Percentiles rank a stretch among this genome's conserved stretches.
Evolutionary conservation across 2,329 filamentous ascomycete genomes (phyloP).

Genomic region (Fusarium sp.): DNA sequence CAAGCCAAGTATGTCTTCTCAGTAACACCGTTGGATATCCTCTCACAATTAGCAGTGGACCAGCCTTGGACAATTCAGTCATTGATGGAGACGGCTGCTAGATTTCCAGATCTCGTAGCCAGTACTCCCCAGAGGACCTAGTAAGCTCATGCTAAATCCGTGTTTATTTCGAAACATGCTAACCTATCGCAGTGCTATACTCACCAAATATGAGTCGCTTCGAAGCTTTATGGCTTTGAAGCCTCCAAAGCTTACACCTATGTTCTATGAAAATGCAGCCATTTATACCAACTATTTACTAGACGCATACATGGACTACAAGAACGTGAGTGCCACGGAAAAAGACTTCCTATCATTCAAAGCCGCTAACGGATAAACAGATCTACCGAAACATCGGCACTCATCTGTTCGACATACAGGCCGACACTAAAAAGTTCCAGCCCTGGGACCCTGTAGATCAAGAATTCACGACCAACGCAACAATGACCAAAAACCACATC

Average conservation of each 20-base stretch:
- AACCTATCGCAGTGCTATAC: neutral
- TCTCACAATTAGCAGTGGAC: neutral
- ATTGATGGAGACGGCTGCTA: neutral
- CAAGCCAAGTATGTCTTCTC: neutral
- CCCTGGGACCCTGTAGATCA: too few relatives aligned
- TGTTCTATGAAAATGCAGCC: neutral
- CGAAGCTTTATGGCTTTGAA: neutral
- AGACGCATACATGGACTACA: neutral
- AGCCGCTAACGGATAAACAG: neutral
- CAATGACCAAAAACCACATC: accelerated
- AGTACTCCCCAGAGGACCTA: neutral
- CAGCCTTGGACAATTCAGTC: neutral
- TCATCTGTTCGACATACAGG: neutral
- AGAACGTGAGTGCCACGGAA: neutral
- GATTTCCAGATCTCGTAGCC: neutral
- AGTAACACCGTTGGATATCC: accelerated
- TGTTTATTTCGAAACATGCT: neutral
- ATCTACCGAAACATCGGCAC: neutral
- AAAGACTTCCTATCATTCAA: too few relatives aligned
- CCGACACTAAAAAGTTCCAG: neutral
- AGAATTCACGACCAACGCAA: too few relatives aligned
- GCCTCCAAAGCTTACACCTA: neutral
- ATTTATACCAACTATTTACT: neutral
- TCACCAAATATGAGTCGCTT: neutral
- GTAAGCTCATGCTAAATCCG: neutral